Percentiles rank a stretch among this genome's conserved stretches.
Conservation (phyloP, 495 filamentous ascomycete genomes). For the Trichoderma virens region DNA sequence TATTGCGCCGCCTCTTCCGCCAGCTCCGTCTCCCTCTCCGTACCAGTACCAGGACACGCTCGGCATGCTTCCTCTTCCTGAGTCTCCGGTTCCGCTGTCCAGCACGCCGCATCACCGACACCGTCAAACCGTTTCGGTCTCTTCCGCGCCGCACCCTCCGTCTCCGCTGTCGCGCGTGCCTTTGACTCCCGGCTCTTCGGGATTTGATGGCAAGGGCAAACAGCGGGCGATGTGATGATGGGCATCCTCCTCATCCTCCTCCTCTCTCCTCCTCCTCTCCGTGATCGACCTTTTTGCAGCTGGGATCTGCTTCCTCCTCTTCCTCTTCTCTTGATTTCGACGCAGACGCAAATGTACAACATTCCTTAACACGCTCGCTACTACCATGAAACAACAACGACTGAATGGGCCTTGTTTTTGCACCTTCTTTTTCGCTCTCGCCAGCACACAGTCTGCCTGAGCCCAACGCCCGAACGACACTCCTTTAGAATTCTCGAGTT, state of each 20-base stretch:
- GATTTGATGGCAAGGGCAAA: conserved; percentile 21
- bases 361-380: conserved; percentile 14
- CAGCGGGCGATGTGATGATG: conserved; percentile 12
- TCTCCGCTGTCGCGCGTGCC: background rate
- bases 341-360: conserved; percentile 43
- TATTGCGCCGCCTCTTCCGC: conserved; percentile 17
- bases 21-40: conserved; percentile 26
- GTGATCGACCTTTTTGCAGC: conserved; percentile 15
- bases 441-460: conserved; percentile 7
- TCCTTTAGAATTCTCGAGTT: conserved; percentile 11
- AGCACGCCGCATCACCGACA: conserved; percentile 22
- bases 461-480: conserved; percentile 10
- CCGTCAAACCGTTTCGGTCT: conserved; percentile 22
- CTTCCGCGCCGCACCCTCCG: conserved; percentile 18
- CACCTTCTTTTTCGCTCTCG: background rate
- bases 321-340: conserved; percentile 21
- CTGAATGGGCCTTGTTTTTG: conserved; percentile 4
- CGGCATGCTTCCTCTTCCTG: conserved; percentile 25
- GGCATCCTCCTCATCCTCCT: background rate
- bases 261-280: conserved; percentile 14
- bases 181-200: conserved; percentile 6
- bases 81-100: conserved; percentile 24
- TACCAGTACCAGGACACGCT: conserved; percentile 29
- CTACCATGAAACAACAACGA: conserved; percentile 2
- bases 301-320: conserved; percentile 15